A percentile compares a stretch with the other conserved stretches of the same genome.
phyloP scores from a whole-genome alignment of 2,329 filamentous ascomycete genomes.

The Pseudogymnoascus sp. region DNA sequence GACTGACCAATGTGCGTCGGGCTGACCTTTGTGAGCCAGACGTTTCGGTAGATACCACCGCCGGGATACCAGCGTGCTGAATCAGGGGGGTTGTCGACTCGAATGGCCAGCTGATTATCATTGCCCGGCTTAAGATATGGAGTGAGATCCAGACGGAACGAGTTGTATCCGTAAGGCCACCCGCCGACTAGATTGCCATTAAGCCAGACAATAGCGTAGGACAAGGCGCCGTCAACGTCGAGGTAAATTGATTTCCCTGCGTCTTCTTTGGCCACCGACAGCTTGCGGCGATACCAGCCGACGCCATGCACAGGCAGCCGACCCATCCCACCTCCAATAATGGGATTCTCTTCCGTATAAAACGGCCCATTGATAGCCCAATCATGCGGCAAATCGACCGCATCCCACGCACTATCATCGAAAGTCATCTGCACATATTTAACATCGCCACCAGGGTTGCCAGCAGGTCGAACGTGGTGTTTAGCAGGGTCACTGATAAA shows the following conservation, averaged over 20 bases:
- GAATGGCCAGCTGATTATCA: slow-evolving; percentile 40
- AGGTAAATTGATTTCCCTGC: slow-evolving; percentile 35
- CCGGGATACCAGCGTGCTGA: slow-evolving; percentile 49
- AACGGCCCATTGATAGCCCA: slow-evolving; percentile 45
- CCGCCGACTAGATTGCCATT: slow-evolving; percentile 16
- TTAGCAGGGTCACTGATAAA: slow-evolving; percentile 31
- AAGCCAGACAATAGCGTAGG: slow-evolving; percentile 16
- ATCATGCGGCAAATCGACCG: slow-evolving; percentile 40
- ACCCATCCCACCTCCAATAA: slow-evolving; percentile 31
- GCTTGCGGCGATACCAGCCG: slow-evolving; percentile 43
- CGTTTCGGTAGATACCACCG: slow-evolving; percentile 46
- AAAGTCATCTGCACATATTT: slow-evolving; percentile 30
- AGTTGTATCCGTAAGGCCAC: slow-evolving; percentile 22
- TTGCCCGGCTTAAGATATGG: slow-evolving; percentile 32
- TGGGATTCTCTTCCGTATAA: slow-evolving; percentile 28
- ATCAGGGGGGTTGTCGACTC: slow-evolving; percentile 43
- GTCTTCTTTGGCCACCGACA: slow-evolving; percentile 30
- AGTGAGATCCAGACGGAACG: slow-evolving; percentile 44
- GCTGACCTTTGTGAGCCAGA: slow-evolving; percentile 46
- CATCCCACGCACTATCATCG: slow-evolving; percentile 37
- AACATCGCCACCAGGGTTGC: slow-evolving; percentile 25
- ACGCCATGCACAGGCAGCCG: slow-evolving; percentile 45
- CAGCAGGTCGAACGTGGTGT: slow-evolving; percentile 28
- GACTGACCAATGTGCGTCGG: slow-evolving; percentile 41
- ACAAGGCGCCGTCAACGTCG: slow-evolving; percentile 27